Percentiles rank a stretch among this genome's conserved stretches.
Evolutionary conservation across 129 eudicot species (phyloP).

Genomic region (Lactuca sativa): DNA sequence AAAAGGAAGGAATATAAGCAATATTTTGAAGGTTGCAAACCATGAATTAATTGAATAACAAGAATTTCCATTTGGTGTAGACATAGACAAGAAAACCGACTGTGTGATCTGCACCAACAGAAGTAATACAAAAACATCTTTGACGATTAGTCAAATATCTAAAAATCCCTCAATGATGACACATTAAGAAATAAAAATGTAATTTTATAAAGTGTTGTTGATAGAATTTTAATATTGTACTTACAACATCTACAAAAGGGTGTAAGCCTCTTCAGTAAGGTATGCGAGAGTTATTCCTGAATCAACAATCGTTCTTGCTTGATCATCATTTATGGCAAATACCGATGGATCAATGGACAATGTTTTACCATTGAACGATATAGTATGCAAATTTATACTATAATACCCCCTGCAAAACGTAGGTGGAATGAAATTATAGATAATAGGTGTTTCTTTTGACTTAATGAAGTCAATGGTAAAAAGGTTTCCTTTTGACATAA

Average conservation of each 20-base stretch:
- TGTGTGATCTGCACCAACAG: constrained; percentile 77
- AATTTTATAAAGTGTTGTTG: no score
- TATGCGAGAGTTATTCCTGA: constrained; percentile 97
- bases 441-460: no score
- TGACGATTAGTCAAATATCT: constrained; percentile 12
- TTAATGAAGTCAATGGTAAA: no score
- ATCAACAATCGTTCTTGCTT: constrained; percentile 94
- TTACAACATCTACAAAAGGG: constrained; percentile 73
- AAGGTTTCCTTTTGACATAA: no score
- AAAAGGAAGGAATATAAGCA: constrained; percentile 1
- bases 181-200: not conserved
- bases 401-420: constrained; percentile 85
- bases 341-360: constrained; percentile 66
- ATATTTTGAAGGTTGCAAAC: constrained; percentile 30
- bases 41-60: constrained; percentile 75
- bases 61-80: constrained; percentile 65
- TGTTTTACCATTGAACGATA: constrained; percentile 75
- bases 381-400: constrained; percentile 73
- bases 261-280: constrained; percentile 79
- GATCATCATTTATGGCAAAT: constrained; percentile 63
- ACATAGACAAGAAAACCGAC: constrained; percentile 53
- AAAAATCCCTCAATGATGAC: not conserved
- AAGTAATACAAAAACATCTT: not conserved
- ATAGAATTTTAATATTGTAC: constrained; percentile 21
- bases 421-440: not conserved